phyloP scores from a whole-genome alignment of 345 rosid genomes.

The Euphorbia lathyris region DNA sequence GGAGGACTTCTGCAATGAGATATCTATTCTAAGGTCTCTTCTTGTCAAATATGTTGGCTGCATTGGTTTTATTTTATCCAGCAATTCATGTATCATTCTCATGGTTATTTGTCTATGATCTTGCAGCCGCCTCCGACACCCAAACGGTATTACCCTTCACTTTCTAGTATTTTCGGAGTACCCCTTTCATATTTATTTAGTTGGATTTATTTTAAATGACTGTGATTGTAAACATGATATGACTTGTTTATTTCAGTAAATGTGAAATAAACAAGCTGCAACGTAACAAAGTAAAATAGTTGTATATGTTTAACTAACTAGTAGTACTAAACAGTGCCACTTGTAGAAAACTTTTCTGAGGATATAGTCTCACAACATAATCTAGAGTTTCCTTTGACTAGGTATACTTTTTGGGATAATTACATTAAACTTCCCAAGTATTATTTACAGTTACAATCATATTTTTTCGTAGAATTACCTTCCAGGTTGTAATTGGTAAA shows the following conservation, averaged over 20 bases:
- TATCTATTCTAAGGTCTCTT: constrained; percentile 84
- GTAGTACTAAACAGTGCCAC: neutral
- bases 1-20: constrained; percentile 98
- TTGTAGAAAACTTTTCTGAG: neutral
- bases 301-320: neutral
- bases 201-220: neutral
- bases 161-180: neutral
- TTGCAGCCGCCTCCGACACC: constrained; percentile 94
- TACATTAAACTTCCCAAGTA: neutral
- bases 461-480: neutral
- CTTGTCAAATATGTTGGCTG: constrained; percentile 20
- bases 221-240: neutral
- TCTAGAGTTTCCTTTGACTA: neutral
- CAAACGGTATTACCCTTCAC: constrained; percentile 64
- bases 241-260: neutral
- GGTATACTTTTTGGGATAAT: neutral
- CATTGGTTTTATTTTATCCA: constrained; percentile 11
- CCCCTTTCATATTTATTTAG: neutral
- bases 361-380: neutral
- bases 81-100: constrained; percentile 30
- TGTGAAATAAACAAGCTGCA: neutral
- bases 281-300: neutral
- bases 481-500: neutral
- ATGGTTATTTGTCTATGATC: constrained; percentile 19
- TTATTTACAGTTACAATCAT: neutral